Evolutionary conservation across 163 green algal species (phyloP).

Genomic region (Scenedesmus sp.): DNA sequence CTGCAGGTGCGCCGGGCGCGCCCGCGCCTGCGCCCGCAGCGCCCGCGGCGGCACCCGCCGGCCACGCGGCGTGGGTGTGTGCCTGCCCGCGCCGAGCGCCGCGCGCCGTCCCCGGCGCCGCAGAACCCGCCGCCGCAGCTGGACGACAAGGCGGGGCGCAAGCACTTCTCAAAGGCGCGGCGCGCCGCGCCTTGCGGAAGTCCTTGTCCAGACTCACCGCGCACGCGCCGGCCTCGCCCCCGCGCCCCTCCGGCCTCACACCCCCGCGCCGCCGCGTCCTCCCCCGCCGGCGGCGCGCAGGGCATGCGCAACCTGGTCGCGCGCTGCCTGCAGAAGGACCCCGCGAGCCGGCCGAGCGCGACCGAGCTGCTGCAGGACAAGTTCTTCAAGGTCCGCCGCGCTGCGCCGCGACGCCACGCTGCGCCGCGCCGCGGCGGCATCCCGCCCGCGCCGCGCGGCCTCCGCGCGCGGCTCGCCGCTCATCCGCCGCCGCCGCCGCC

Average conservation of each 20-base stretch:
- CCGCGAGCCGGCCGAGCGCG: slow-evolving; percentile 83
- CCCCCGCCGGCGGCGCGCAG: slow-evolving; percentile 43
- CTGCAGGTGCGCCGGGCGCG: slow-evolving; percentile 40
- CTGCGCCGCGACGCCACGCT: not conserved
- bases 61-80: no score
- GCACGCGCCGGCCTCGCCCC: no score
- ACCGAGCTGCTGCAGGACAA: slow-evolving; percentile 94
- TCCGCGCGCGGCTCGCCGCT: no score
- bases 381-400: slow-evolving; percentile 91
- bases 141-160: slow-evolving; percentile 75
- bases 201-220: no score
- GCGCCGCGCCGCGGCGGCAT: not conserved
- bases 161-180: slow-evolving; percentile 83
- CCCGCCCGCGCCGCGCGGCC: no score
- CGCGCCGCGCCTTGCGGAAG: no score
- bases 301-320: slow-evolving; percentile 93
- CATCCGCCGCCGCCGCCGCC: no score
- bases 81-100: not conserved
- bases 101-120: not conserved
- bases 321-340: slow-evolving; percentile 96
- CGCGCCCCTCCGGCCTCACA: not conserved
- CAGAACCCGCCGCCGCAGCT: slow-evolving; percentile 93
- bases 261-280: no score
- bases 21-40: no score
- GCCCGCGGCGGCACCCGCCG: no score